Base-by-base conservation (phyloP, 768 basidiomycete species). In the Psilocybe subaeruginosa region DNA sequence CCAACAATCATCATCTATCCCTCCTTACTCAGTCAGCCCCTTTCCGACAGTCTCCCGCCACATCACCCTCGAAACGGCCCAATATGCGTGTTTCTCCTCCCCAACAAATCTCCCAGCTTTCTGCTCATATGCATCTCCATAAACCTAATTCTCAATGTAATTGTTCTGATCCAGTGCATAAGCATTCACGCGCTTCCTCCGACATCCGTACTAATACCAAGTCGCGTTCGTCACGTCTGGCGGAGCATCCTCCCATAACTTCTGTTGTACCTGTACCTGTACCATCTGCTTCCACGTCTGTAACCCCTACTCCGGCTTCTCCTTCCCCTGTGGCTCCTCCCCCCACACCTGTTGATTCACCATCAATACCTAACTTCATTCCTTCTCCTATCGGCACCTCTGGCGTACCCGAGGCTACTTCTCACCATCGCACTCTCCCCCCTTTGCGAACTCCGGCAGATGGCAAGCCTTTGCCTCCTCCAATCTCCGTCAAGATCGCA, bases 401-500 rank as follows among this genome's bases (percentile, higher is more conserved):
- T 16, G 41, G n/a, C n/a, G 54, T 58, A 3, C 58, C 53, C 62
- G 56, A 53, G 51, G 61, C 33, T 61, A 68, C 41, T 49, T 57
- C 27, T 37, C 57, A 66, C 41, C 31, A 43, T n/a, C 69, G 35
- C 14, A 68, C 68, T 9, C 66, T 69, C 31, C 59, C 76, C 50
- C 67, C 68, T 4, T 56, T 68, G 61, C 66, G 61, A 56, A 73
- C 69, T n/a, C 64, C 65, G 31, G 35, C 56, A 46, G 65, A 61
- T 59, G 55, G 71, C 58, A 30, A 59, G 46, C 51, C 57, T 31
- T 49, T 43, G 30, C 57, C 68, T 17, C 82, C 80, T 16, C 84
- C 85, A 2, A 87, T 97, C 66, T 88, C 85, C 17, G 84, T 97
- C 70, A 97, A 97, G 81, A 95, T 97, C 63, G 95, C 95, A 31